These are phyloP conservation scores for Silene uniflora DNA, from an alignment of 148 eudicot genomes.

Conservation along the genomic window DNA sequence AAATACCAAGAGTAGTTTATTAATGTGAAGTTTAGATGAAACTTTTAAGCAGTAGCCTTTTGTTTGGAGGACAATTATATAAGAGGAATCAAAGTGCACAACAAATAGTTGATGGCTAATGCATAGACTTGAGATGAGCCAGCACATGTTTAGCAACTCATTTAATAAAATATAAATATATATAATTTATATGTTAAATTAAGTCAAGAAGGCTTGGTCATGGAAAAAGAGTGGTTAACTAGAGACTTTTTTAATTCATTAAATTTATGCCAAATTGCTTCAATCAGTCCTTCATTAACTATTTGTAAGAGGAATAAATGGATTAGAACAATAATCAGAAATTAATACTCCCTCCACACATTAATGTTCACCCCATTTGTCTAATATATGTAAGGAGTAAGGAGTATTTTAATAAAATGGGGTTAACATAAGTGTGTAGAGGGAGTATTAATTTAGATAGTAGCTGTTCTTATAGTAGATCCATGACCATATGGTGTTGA, in stretches of 20 bases:
- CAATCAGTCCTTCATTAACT: conserved; percentile 21
- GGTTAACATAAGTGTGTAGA: no score
- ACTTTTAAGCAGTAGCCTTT: conserved; percentile 16
- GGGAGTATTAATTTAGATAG: no score
- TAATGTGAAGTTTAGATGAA: conserved; percentile 12
- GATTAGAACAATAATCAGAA: conserved; percentile 21
- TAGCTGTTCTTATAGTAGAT: conserved; percentile 16
- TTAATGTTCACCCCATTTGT: no score
- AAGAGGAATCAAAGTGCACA: conserved; percentile 19
- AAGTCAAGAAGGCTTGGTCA: conserved; percentile 25
- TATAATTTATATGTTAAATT: neutral
- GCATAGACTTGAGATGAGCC: conserved; percentile 5
- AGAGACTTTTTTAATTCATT: conserved; percentile 14
- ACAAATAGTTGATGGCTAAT: conserved; percentile 17
- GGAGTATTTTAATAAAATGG: no score
- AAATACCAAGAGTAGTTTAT: no score
- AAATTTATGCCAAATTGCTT: conserved; percentile 13
- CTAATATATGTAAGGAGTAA: no score
- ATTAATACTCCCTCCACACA: no score
- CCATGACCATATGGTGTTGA: conserved; percentile 32
- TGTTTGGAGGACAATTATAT: conserved; percentile 10
- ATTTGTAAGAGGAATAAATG: conserved; percentile 15
- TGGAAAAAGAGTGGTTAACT: conserved; percentile 33
- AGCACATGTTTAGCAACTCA: conserved; percentile 13
- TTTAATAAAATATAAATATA: neutral